Conservation (phyloP, 148 eudicot species). For the Silene latifolia region DNA sequence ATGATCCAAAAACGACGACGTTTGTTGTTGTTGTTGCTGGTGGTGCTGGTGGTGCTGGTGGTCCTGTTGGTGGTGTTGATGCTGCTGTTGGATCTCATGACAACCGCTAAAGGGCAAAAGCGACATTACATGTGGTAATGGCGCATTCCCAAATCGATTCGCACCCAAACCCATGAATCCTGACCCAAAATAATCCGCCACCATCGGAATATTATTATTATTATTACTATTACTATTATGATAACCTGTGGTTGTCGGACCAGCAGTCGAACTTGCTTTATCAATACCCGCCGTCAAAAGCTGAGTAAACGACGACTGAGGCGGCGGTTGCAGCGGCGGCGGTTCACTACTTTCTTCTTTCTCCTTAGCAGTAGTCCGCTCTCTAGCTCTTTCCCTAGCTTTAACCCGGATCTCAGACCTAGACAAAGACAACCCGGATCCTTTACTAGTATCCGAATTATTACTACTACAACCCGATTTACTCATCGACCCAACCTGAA, state of each 20-base stretch:
- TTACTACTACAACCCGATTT: slow-evolving; percentile 61
- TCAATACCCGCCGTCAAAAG: slow-evolving; percentile 53
- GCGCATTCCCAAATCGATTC: not conserved
- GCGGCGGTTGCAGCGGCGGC: not conserved
- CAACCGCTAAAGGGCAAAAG: slow-evolving; percentile 21
- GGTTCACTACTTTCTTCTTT: slow-evolving; percentile 30
- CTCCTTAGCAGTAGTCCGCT: slow-evolving; percentile 51
- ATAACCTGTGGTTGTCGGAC: not conserved
- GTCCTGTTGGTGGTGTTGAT: slow-evolving; percentile 39
- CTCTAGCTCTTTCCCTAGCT: slow-evolving; percentile 80
- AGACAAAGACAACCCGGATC: slow-evolving; percentile 66
- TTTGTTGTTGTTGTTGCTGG: slow-evolving; percentile 41
- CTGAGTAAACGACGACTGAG: slow-evolving; percentile 83
- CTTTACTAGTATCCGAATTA: slow-evolving; percentile 76
- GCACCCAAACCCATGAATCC: slow-evolving; percentile 29
- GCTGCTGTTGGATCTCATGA: not conserved
- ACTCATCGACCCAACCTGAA: slow-evolving; percentile 14
- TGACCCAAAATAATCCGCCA: slow-evolving; percentile 52
- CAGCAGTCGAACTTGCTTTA: not conserved
- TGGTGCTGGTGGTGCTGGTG: slow-evolving; percentile 16
- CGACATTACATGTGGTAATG: not conserved
- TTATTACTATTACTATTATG: too few species aligned
- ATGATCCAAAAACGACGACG: slow-evolving; percentile 37
- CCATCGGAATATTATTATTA: not conserved
- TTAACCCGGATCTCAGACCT: slow-evolving; percentile 65